These are phyloP conservation scores for Solanum sejunctum DNA, from an alignment of 257 asterid species.

Conservation along the genomic window DNA sequence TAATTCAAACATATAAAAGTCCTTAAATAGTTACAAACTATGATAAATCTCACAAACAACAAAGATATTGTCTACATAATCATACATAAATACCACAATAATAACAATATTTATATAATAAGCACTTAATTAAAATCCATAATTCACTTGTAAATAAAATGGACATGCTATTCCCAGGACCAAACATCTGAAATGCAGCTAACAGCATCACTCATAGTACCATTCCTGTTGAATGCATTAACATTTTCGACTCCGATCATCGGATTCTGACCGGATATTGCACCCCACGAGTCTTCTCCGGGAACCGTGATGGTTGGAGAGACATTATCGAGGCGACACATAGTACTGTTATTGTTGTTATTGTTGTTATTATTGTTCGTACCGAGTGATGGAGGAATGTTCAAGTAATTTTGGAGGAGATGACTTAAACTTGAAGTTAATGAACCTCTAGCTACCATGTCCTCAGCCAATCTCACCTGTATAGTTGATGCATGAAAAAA, in stretches of 20 bases:
- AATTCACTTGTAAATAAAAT: not conserved
- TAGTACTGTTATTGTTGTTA: slow-evolving; percentile 3
- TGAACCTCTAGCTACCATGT: slow-evolving; percentile 69
- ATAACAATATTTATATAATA: not conserved
- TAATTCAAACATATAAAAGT: not conserved
- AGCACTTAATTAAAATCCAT: not conserved
- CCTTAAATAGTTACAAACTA: not conserved
- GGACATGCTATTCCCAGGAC: slow-evolving; percentile 47
- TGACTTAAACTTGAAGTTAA: slow-evolving; percentile 63
- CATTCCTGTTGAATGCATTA: slow-evolving; percentile 25
- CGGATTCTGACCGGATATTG: slow-evolving; percentile 13
- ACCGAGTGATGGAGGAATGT: slow-evolving; percentile 32
- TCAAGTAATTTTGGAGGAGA: slow-evolving; percentile 60
- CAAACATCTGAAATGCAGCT: slow-evolving; percentile 39
- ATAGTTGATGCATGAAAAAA: not conserved
- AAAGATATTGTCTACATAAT: not conserved
- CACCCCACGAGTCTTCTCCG: slow-evolving; percentile 21
- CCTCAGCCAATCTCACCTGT: slow-evolving; percentile 90
- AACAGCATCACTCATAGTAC: slow-evolving; percentile 16
- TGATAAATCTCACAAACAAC: not conserved
- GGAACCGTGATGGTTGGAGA: slow-evolving; percentile 24
- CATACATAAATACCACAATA: not conserved
- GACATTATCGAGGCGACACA: slow-evolving; percentile 18
- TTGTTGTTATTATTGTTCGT: not conserved
- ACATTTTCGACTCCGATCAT: slow-evolving; percentile 8